phyloP scores from a whole-genome alignment of 2,329 filamentous ascomycete species.

The Sporothrix mexicana region DNA sequence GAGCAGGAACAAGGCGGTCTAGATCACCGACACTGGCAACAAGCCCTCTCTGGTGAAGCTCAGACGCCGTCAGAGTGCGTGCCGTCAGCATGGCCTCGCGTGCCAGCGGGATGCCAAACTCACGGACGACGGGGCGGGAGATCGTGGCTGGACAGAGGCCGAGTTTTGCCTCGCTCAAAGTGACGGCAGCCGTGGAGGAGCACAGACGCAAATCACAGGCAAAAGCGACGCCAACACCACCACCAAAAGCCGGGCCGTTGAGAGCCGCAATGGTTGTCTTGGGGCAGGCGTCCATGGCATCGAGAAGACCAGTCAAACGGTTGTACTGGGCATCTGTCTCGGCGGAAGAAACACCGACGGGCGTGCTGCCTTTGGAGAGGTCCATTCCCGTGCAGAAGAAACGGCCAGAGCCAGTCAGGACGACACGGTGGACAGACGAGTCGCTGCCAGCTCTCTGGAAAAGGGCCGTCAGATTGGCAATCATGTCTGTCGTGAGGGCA shows the following conservation, averaged over 20 bases:
- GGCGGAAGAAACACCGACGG: not conserved
- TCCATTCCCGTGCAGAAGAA: slow-evolving; percentile 51
- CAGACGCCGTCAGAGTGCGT: slow-evolving; percentile 39
- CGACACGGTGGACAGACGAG: slow-evolving; percentile 42
- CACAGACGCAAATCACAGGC: slow-evolving; percentile 47
- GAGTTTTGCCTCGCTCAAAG: slow-evolving; percentile 47
- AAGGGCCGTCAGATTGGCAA: not conserved
- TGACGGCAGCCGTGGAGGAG: slow-evolving; percentile 36
- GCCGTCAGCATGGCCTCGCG: slow-evolving; percentile 47
- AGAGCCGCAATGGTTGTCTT: slow-evolving; percentile 49
- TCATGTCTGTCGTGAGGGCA: slow-evolving; percentile 1
- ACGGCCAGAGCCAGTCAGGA: slow-evolving; percentile 43
- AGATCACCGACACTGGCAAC: not conserved
- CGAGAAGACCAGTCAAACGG: slow-evolving; percentile 43
- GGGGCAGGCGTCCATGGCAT: slow-evolving; percentile 45
- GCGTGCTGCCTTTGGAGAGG: slow-evolving; percentile 13
- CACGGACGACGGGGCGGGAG: slow-evolving; percentile 46
- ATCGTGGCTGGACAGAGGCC: slow-evolving; percentile 46
- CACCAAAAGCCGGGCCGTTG: slow-evolving; percentile 49
- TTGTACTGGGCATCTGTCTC: not conserved
- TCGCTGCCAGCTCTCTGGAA: slow-evolving; percentile 35
- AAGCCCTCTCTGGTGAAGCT: slow-evolving; percentile 38
- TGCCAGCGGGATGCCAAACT: slow-evolving; percentile 46
- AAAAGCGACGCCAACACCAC: slow-evolving; percentile 49
- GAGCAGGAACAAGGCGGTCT: not conserved